Conservation (phyloP, 179 eudicot genomes). For the Drosera spatulata region DNA sequence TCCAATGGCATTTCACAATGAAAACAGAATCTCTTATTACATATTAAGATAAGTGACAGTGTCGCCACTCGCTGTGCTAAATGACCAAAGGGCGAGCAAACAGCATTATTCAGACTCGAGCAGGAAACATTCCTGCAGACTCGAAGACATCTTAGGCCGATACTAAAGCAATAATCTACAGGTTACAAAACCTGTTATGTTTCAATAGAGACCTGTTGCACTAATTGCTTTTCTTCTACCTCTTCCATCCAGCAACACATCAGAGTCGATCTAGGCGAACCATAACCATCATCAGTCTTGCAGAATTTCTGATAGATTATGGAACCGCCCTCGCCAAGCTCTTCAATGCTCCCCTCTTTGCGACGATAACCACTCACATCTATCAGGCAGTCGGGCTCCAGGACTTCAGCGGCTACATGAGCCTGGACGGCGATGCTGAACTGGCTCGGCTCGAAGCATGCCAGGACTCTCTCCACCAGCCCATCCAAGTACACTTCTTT, state of each 20-base stretch:
- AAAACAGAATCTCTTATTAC: no score
- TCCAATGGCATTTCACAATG: no score
- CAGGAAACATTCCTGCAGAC: not conserved
- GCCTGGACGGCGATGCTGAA: slow-evolving; percentile 65
- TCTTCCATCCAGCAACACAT: slow-evolving; percentile 34
- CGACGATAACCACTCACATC: slow-evolving; percentile 38
- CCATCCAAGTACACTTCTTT: slow-evolving; percentile 23
- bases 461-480: slow-evolving; percentile 59
- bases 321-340: slow-evolving; percentile 29
- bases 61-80: no score
- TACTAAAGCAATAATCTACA: no score
- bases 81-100: not conserved
- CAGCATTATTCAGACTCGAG: not conserved
- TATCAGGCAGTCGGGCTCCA: slow-evolving; percentile 16
- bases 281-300: slow-evolving; percentile 18
- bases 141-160: not conserved
- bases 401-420: slow-evolving; percentile 18
- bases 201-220: not conserved
- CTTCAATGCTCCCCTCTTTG: slow-evolving; percentile 38
- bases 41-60: no score
- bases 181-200: not conserved
- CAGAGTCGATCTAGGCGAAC: slow-evolving; percentile 31
- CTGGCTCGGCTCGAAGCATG: slow-evolving; percentile 57
- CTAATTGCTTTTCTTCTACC: slow-evolving; percentile 25
- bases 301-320: slow-evolving; percentile 45